Evolutionary conservation across 1,284 basidiomycete species (phyloP).

Genomic region (Hemileia vastatrix): DNA sequence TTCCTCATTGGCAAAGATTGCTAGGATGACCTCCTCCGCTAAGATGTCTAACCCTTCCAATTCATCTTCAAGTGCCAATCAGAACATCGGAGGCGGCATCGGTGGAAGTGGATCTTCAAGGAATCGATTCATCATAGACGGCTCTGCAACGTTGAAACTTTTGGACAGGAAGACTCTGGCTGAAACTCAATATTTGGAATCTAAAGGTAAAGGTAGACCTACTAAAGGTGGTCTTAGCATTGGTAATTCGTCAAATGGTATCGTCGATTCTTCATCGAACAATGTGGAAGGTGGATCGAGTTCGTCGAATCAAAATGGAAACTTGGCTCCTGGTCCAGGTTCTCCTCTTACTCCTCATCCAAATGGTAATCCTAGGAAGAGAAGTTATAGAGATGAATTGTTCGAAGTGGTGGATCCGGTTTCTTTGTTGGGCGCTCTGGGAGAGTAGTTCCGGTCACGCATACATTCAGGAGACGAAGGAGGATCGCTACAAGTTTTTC

Average conservation of each 20-base stretch:
- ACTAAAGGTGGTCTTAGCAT: conserved; percentile 29
- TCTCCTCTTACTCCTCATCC: neutral
- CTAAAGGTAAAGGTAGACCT: conserved; percentile 11
- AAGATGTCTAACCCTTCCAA: conserved; percentile 27
- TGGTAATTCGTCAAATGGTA: conserved; percentile 13
- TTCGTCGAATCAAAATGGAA: conserved; percentile 27
- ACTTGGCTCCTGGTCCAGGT: conserved; percentile 6
- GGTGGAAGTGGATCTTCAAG: conserved; percentile 24
- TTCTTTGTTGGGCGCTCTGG: no score
- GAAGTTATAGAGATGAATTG: conserved; percentile 35
- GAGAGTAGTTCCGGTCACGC: no score
- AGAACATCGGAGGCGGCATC: neutral
- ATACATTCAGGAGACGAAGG: no score
- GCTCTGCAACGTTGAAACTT: conserved; percentile 33
- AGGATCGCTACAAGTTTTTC: no score
- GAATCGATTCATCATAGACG: conserved; percentile 35
- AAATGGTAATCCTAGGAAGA: conserved; percentile 15
- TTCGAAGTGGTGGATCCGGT: no score
- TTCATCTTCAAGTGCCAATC: neutral
- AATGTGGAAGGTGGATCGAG: neutral
- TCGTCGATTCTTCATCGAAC: neutral
- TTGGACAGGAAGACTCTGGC: conserved; percentile 32
- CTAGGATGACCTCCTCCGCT: conserved; percentile 28
- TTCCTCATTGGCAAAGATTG: conserved; percentile 18
- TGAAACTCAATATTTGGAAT: conserved; percentile 26